Evolutionary conservation across 768 basidiomycete genomes (phyloP).

Genomic region (Tricholoma furcatifolium): DNA sequence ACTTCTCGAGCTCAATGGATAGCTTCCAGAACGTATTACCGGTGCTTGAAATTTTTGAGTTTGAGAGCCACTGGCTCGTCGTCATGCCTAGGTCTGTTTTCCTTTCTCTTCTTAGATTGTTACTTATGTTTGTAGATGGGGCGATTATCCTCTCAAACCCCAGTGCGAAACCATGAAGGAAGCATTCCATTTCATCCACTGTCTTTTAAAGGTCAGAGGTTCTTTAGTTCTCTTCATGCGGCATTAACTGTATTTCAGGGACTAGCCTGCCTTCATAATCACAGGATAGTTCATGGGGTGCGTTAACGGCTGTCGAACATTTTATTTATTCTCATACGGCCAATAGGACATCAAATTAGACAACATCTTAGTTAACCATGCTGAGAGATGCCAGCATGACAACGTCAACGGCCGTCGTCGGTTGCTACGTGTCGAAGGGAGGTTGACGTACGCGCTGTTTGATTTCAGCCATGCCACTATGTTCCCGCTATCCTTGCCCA

Average conservation of each 20-base stretch:
- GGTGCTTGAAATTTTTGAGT: slow-evolving; percentile 19
- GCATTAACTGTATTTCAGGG: too few species aligned
- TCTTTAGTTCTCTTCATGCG: background rate
- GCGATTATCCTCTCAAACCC: background rate
- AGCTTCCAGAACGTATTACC: slow-evolving; percentile 19
- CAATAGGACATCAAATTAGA: slow-evolving; percentile 13
- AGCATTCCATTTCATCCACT: slow-evolving; percentile 16
- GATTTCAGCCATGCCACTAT: slow-evolving; percentile 23
- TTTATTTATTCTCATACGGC: background rate
- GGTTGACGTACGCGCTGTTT: slow-evolving; percentile 19
- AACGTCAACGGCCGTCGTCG: background rate
- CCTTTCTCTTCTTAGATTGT: background rate
- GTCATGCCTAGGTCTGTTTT: slow-evolving; percentile 26
- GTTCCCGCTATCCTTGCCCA: slow-evolving; percentile 9
- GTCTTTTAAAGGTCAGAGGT: slow-evolving; percentile 14
- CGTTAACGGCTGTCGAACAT: background rate
- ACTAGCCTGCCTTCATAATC: slow-evolving; percentile 15
- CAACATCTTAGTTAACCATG: slow-evolving; percentile 20
- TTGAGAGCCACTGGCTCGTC: slow-evolving; percentile 21
- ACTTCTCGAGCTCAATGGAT: background rate
- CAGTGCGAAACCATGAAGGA: background rate
- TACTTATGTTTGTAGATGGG: background rate
- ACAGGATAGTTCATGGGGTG: slow-evolving; percentile 21
- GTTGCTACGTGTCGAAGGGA: slow-evolving; percentile 8
- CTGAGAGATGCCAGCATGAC: background rate